Conservation (phyloP, 2,329 filamentous ascomycete genomes). For the Beauveria pseudobassiana region DNA sequence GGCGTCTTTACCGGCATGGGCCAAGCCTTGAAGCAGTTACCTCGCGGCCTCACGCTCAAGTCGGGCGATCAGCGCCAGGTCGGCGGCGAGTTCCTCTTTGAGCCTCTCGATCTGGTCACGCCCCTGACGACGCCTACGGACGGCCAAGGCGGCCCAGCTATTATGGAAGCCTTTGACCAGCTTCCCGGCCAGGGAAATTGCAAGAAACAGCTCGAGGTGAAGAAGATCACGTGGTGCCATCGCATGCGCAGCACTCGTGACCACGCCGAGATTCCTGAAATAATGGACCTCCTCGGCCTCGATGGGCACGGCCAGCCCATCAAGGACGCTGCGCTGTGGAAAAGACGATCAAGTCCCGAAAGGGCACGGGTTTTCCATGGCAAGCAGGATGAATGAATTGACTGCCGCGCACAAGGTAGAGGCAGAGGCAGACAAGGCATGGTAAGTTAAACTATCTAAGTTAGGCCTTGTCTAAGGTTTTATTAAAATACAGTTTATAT, state of each 20-base stretch:
- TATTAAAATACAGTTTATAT: too few relatives aligned
- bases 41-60: constrained; percentile 50
- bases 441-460: too few relatives aligned
- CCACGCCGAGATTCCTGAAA: constrained; percentile 62
- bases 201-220: constrained; percentile 38
- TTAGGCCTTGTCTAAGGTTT: too few relatives aligned
- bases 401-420: not conserved
- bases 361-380: constrained; percentile 48
- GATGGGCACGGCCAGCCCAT: constrained; percentile 33
- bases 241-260: constrained; percentile 74
- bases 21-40: constrained; percentile 53
- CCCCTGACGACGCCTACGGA: constrained; percentile 37
- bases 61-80: constrained; percentile 62
- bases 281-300: constrained; percentile 56
- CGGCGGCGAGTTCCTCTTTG: constrained; percentile 74
- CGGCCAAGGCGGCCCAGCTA: constrained; percentile 19
- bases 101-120: constrained; percentile 40
- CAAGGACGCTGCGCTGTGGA: constrained; percentile 35
- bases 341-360: constrained; percentile 39
- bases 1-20: constrained; percentile 44
- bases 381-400: constrained; percentile 36
- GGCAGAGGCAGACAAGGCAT: too few relatives aligned
- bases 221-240: constrained; percentile 70
- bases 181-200: constrained; percentile 11
- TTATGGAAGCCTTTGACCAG: constrained; percentile 15